A percentile compares a stretch with the other conserved stretches of the same genome.
Conservation (phyloP, 2,329 filamentous ascomycete genomes). For the Fusarium citri region DNA sequence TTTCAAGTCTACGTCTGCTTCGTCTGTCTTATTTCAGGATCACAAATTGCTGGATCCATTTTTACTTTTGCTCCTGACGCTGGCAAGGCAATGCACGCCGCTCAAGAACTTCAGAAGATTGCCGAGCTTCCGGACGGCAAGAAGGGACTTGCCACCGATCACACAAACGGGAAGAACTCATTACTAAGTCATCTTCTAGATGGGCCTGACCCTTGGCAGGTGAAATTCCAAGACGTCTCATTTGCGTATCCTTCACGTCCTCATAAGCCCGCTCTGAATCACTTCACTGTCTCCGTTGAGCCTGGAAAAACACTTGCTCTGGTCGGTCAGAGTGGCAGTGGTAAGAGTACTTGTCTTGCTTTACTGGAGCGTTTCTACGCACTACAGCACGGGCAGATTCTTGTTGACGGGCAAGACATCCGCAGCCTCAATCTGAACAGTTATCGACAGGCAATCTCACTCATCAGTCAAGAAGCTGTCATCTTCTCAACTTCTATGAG, state of each 20-base stretch:
- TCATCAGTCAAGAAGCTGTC: slow-evolving; percentile 80
- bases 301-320: slow-evolving; percentile 77
- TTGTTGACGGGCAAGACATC: slow-evolving; percentile 72
- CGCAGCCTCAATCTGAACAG: slow-evolving; percentile 65
- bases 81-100: slow-evolving; percentile 1
- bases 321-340: slow-evolving; percentile 76
- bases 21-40: slow-evolving; percentile 63
- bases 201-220: neutral
- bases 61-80: slow-evolving; percentile 52
- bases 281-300: slow-evolving; percentile 71
- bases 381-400: slow-evolving; percentile 65
- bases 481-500: slow-evolving; percentile 76
- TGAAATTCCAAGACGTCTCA: neutral
- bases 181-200: neutral
- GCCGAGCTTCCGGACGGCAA: neutral
- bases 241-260: slow-evolving; percentile 62
- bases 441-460: slow-evolving; percentile 74
- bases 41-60: slow-evolving; percentile 51
- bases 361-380: slow-evolving; percentile 76
- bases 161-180: neutral
- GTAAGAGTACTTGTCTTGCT: slow-evolving; percentile 77
- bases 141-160: neutral
- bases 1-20: slow-evolving; percentile 63
- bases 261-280: slow-evolving; percentile 66
- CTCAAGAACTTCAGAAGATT: slow-evolving; percentile 1